These are phyloP conservation scores for Sphagnurus paluster DNA, from an alignment of 1,284 basidiomycete genomes.

Conservation along the genomic window DNA sequence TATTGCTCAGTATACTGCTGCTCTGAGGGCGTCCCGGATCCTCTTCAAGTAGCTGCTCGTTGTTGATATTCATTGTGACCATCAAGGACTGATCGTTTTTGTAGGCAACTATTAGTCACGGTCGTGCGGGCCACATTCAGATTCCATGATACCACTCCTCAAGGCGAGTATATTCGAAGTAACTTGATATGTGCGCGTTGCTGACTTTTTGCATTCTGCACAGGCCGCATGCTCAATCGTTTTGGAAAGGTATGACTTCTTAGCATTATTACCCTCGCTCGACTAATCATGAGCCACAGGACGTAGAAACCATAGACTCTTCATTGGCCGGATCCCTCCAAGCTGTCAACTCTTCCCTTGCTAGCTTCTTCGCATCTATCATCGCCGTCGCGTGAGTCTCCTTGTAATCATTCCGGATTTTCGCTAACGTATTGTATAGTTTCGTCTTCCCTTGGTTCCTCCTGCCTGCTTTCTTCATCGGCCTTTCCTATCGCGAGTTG, in stretches of 20 bases:
- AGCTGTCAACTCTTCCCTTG: conserved; percentile 72
- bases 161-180: conserved; percentile 29
- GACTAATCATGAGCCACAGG: conserved; percentile 34
- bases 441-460: conserved; percentile 74
- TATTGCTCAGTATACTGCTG: conserved; percentile 60
- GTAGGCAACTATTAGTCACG: conserved; percentile 46
- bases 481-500: conserved; percentile 59
- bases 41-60: conserved; percentile 50
- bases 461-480: conserved; percentile 68
- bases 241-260: conserved; percentile 54
- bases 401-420: no score
- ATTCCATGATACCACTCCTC: conserved; percentile 46
- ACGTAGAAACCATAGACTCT: conserved; percentile 78
- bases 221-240: conserved; percentile 63
- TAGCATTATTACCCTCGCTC: neutral
- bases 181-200: neutral
- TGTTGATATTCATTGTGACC: neutral
- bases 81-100: conserved; percentile 1
- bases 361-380: conserved; percentile 69
- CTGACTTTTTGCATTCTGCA: neutral
- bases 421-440: conserved; percentile 27
- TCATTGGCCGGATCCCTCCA: conserved; percentile 71
- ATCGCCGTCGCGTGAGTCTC: conserved; percentile 55
- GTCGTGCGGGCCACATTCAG: conserved; percentile 62
- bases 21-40: conserved; percentile 56